Base-by-base conservation (phyloP, 257 asterid species). In the Petunia secreta region DNA sequence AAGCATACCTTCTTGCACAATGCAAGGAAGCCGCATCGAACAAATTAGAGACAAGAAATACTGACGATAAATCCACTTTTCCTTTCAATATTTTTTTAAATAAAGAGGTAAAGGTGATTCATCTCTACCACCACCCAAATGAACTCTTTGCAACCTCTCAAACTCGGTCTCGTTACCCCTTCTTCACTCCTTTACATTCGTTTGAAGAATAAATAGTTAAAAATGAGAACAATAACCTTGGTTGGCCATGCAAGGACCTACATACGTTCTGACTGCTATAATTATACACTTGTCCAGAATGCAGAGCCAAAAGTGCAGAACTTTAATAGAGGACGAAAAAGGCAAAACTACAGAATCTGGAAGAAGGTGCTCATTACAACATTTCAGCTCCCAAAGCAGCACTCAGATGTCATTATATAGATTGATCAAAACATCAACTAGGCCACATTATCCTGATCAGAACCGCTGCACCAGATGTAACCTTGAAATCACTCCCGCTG, bases 101-200 rank as follows among this genome's bases (percentile, higher is more conserved):
- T 55, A 55, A 55, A 16, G 25, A 15, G 60, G 34, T 55, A 55
- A 55, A 55, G 60, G 60, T 14, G 34, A 4, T 55, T 15, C 63
- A 8, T 3, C 3, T 36, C 25, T 10, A 34, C 37, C 36, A 55
- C 14, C 53, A 3, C 13, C 55, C 9, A 46, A 46, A 7, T 50
- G 55, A 50, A 48, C 62, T 57, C 63, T 63, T 15, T 63, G 54
- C 37, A 15, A 6, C 50, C 80, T 8, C 67, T 55, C 1, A 57
- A 75, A 14, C 16, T 80, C 84, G 80, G 15, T 76, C 75, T 67
- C 74, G 83, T 85, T 80, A 84, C 83, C 84, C 89, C 86, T 80
- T 83, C 89, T 87, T 86, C 87, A 87, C 52, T 82, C 60, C 59
- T 78, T 2, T 6, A 25, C 39, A 38, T 52, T 52, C 14, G 59